Evolutionary conservation across 257 asterid species (phyloP).

Genomic region (Sherardia arvensis): DNA sequence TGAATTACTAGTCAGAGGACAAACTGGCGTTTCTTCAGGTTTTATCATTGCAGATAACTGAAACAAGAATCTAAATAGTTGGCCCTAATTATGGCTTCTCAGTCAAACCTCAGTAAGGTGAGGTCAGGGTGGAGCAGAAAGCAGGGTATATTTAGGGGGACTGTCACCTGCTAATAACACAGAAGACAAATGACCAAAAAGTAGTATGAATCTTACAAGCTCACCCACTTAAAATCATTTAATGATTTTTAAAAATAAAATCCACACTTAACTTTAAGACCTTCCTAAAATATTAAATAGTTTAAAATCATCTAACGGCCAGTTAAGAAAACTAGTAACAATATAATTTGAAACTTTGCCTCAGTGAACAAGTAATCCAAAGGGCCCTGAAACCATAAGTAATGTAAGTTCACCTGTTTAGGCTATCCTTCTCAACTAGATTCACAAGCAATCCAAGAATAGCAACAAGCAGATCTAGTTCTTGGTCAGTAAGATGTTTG

Average conservation of each 20-base stretch:
- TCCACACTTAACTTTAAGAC: neutral
- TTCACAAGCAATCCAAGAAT: constrained; percentile 81
- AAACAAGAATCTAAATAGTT: neutral
- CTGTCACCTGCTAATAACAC: neutral
- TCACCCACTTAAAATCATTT: no score
- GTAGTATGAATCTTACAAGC: neutral
- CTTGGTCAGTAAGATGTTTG: constrained; percentile 46
- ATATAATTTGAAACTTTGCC: neutral
- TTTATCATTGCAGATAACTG: neutral
- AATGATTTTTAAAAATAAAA: no score
- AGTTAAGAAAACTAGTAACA: neutral
- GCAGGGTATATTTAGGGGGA: neutral
- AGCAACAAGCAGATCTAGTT: constrained; percentile 74
- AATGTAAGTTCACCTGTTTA: constrained; percentile 39
- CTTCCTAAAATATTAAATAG: neutral
- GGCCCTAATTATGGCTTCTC: neutral
- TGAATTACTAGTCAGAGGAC: neutral
- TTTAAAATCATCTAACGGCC: neutral
- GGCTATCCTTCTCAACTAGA: constrained; percentile 67
- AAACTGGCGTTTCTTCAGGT: neutral
- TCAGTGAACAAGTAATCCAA: neutral
- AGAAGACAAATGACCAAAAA: neutral
- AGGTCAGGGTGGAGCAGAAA: neutral
- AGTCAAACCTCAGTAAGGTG: neutral
- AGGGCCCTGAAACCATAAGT: neutral